phyloP scores from a whole-genome alignment of 2,329 filamentous ascomycete species.

The Penicillium decumbens region DNA sequence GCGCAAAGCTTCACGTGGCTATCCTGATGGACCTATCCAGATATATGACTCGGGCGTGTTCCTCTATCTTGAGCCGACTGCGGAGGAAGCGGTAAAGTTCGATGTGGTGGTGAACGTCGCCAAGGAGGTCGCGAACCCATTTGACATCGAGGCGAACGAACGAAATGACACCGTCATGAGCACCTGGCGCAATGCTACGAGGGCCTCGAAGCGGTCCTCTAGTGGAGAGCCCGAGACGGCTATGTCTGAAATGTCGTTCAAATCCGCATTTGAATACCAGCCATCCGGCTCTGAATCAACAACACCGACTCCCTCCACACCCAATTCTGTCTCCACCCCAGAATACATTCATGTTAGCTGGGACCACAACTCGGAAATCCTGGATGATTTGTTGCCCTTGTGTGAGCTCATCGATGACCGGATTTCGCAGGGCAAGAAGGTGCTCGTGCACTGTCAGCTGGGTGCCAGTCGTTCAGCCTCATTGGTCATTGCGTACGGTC shows the following conservation, averaged over 20 bases:
- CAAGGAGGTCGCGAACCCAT: slow-evolving; percentile 61
- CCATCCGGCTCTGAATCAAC: slow-evolving; percentile 27
- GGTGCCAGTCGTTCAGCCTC: slow-evolving; percentile 63
- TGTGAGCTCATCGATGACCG: slow-evolving; percentile 60
- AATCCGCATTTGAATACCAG: slow-evolving; percentile 47
- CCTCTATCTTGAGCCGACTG: slow-evolving; percentile 59
- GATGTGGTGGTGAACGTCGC: slow-evolving; percentile 63
- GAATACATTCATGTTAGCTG: slow-evolving; percentile 63
- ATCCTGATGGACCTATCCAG: slow-evolving; percentile 60
- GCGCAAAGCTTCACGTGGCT: slow-evolving; percentile 59
- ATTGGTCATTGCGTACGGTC: slow-evolving; percentile 60
- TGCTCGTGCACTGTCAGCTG: slow-evolving; percentile 61
- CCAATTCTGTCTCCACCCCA: slow-evolving; percentile 39
- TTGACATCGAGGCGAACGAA: slow-evolving; percentile 34
- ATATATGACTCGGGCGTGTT: slow-evolving; percentile 61
- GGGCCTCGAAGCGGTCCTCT: slow-evolving; percentile 30
- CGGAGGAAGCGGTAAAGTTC: slow-evolving; percentile 55
- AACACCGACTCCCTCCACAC: slow-evolving; percentile 30
- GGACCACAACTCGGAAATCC: slow-evolving; percentile 65
- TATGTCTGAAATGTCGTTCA: slow-evolving; percentile 45
- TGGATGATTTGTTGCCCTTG: slow-evolving; percentile 56
- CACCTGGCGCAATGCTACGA: slow-evolving; percentile 47
- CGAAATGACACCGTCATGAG: slow-evolving; percentile 40
- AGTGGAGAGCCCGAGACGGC: slow-evolving; percentile 44
- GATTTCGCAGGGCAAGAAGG: slow-evolving; percentile 54